Percentiles rank a stretch among this genome's conserved stretches.
These are phyloP conservation scores for Tricholomella constricta DNA, from an alignment of 768 basidiomycete species.

Conservation along the genomic window DNA sequence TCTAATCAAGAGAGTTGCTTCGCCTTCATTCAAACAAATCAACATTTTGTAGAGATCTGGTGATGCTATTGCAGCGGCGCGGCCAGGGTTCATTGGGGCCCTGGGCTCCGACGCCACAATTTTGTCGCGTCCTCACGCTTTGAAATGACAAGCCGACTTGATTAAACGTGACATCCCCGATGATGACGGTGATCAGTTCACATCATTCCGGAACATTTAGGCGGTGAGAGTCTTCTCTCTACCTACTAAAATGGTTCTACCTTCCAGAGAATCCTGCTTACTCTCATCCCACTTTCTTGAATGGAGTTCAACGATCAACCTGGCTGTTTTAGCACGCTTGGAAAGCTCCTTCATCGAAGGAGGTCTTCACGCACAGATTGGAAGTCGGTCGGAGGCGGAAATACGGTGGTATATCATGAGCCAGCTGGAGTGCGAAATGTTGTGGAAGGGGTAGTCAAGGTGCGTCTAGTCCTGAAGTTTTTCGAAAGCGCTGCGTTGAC, in stretches of 20 bases:
- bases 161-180: background rate
- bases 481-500: background rate
- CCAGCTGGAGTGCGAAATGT: background rate
- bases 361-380: background rate
- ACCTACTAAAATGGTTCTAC: background rate
- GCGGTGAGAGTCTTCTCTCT: background rate
- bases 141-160: too few relatives aligned
- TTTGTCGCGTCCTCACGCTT: too few relatives aligned
- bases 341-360: conserved; percentile 7
- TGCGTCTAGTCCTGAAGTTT: background rate
- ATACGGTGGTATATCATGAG: background rate
- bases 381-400: background rate
- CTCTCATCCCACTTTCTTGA: background rate
- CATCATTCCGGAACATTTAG: too few relatives aligned
- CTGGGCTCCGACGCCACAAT: too few relatives aligned
- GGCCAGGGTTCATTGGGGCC: too few relatives aligned
- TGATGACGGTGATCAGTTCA: background rate
- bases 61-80: too few relatives aligned
- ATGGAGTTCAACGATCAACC: conserved; percentile 2
- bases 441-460: background rate
- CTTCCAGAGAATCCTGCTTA: background rate
- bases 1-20: too few relatives aligned
- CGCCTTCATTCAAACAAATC: too few relatives aligned
- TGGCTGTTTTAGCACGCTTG: conserved; percentile 17
- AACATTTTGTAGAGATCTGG: too few relatives aligned